A percentile compares a stretch with the other conserved stretches of the same genome.
These are phyloP conservation scores for Brachypodium distachyon DNA, from an alignment of 202 grass and related monocot genomes.

Conservation along the genomic window DNA sequence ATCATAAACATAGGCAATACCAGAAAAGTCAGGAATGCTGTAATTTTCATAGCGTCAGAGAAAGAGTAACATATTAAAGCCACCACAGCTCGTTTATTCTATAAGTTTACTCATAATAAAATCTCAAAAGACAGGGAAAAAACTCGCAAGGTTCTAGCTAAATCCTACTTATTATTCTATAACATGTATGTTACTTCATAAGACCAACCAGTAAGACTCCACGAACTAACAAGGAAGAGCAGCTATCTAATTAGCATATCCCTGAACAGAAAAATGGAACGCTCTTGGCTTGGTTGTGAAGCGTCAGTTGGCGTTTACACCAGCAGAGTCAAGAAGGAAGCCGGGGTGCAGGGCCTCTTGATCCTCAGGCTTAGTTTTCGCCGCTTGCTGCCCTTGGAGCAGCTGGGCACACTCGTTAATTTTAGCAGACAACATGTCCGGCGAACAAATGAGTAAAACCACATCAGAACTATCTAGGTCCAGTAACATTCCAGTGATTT, in stretches of 20 bases:
- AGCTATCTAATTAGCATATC: slow-evolving; percentile 8
- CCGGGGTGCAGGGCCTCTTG: slow-evolving; percentile 35
- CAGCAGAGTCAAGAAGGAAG: slow-evolving; percentile 20
- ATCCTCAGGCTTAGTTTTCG: slow-evolving; percentile 30
- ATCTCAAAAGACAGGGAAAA: not conserved
- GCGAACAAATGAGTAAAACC: slow-evolving; percentile 31
- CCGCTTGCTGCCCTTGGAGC: slow-evolving; percentile 17
- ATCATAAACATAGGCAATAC: not conserved
- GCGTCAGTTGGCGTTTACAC: slow-evolving; percentile 39
- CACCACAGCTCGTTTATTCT: slow-evolving; percentile 8
- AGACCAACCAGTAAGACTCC: not conserved
- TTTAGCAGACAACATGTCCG: slow-evolving; percentile 50
- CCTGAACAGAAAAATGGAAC: not conserved
- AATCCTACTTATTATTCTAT: slow-evolving; percentile 10
- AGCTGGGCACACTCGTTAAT: slow-evolving; percentile 43
- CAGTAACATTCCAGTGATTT: slow-evolving; percentile 77
- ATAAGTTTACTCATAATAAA: not conserved
- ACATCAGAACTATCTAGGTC: slow-evolving; percentile 53
- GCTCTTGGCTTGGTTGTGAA: not conserved
- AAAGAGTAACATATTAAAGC: not conserved
- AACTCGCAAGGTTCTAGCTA: not conserved
- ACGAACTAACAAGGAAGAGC: not conserved
- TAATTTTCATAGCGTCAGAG: not conserved
- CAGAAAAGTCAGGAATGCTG: not conserved
- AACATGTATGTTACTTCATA: not conserved